Conservation (phyloP, 768 basidiomycete genomes). For the Leccinum rimulosum region DNA sequence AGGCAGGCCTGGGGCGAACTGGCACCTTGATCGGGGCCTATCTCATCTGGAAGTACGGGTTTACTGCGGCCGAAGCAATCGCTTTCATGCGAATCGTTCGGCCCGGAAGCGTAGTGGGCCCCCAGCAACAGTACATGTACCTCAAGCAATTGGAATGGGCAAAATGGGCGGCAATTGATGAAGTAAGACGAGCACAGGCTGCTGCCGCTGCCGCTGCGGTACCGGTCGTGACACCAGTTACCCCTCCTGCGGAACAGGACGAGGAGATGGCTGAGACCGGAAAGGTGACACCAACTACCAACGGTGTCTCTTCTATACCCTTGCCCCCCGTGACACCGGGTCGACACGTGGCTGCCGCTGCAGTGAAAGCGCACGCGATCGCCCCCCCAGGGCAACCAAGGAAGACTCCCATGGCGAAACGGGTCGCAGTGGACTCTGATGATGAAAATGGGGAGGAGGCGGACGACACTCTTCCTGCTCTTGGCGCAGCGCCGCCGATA, state of each 20-base stretch:
- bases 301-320: slow-evolving; percentile 21
- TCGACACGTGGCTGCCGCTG: slow-evolving; percentile 66
- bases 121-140: slow-evolving; percentile 94
- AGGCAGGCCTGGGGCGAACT: slow-evolving; percentile 94
- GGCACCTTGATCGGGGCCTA: slow-evolving; percentile 98
- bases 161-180: slow-evolving; percentile 89
- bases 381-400: slow-evolving; percentile 80
- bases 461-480: slow-evolving; percentile 62
- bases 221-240: slow-evolving; percentile 66
- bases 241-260: slow-evolving; percentile 76
- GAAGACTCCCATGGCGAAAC: slow-evolving; percentile 83
- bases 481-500: slow-evolving; percentile 47
- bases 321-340: slow-evolving; percentile 81
- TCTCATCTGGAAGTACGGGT: slow-evolving; percentile 97
- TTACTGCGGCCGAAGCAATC: slow-evolving; percentile 93
- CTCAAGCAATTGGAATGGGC: slow-evolving; percentile 92
- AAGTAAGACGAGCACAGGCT: slow-evolving; percentile 50
- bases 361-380: slow-evolving; percentile 68
- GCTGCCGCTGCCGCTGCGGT: slow-evolving; percentile 40
- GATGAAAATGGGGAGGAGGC: slow-evolving; percentile 56
- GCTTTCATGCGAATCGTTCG: slow-evolving; percentile 98
- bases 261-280: slow-evolving; percentile 55
- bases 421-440: slow-evolving; percentile 63
- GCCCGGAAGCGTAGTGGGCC: slow-evolving; percentile 90
- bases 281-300: slow-evolving; percentile 30